Base-by-base conservation (phyloP, 2,329 filamentous ascomycete species). In the Fusarium verticillioides region DNA sequence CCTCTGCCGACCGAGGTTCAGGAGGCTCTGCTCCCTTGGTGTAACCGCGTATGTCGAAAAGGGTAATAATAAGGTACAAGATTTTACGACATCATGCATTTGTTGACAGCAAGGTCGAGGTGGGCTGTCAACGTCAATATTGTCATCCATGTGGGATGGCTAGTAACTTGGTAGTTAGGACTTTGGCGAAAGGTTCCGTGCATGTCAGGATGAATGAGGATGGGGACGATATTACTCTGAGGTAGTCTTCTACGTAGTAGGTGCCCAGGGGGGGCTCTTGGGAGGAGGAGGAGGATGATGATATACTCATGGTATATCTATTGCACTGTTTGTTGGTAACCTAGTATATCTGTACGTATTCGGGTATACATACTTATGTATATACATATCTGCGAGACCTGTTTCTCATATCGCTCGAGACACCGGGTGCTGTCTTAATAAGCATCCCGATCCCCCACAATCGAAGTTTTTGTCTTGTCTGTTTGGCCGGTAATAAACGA, bases 111-210 rank as follows among this genome's bases (percentile, higher is more conserved):
- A 52, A 26, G 26, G 26, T 26, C 26, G 7, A 26, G 26, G 26
- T 26, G 26, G 26, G 26, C 26, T 26, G 26, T 26, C 26, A 26
- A 26, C 23, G 26, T 36, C 39, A 37, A 43, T 26, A 37, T 34
- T 23, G n/a, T 6, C 18, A 23, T 43, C 40, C 30, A 53, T 26
- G 42, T 28, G 44, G 40, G 32, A 26, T 59, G 50, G 30, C 46
- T 32, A 30, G 44, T 28, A 36, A 26, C 43, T 43, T 46, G 28
- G 18, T 37, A 21, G 37, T 39, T 39, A 39, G 44, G 54, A 18
- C 56, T 60, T 58, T 16, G 40, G 54, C 43, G 50, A 64, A 74
- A 74, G 49, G 69, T 72, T 74, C 71, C 71, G 60, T 65, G 63
- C 68, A 67, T 70, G 19, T 15, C 19, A 32, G 28, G 30, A 32